Percentiles rank a stretch among this genome's conserved stretches.
Evolutionary conservation across 2,329 filamentous ascomycete genomes (phyloP).

Genomic region (Sphaerulina musiva): DNA sequence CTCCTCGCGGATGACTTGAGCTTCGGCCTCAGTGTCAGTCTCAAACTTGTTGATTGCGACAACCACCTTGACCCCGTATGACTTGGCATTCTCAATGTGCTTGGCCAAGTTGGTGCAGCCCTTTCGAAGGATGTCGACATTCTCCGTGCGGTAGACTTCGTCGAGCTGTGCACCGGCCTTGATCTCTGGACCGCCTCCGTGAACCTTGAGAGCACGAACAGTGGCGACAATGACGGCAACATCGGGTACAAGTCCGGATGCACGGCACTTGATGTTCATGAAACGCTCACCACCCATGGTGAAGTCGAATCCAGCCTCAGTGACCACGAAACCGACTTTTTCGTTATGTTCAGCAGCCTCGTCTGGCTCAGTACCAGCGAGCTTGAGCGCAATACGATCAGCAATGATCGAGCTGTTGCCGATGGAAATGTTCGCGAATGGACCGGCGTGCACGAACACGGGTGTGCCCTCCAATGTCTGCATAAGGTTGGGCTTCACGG

Average conservation of each 20-base stretch:
- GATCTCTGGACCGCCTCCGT: constrained; percentile 93
- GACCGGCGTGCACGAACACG: constrained; percentile 93
- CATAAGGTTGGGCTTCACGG: constrained; percentile 98
- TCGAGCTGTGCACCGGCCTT: constrained; percentile 76
- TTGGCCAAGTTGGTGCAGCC: constrained; percentile 94
- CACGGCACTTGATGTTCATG: constrained; percentile 99
- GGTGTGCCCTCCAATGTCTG: constrained; percentile 95
- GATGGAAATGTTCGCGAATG: constrained; percentile 97
- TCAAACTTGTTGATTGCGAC: constrained; percentile 96
- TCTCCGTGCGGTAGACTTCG: constrained; percentile 86
- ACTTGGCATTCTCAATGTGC: constrained; percentile 84
- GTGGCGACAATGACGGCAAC: constrained; percentile 93
- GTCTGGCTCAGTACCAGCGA: constrained; percentile 86
- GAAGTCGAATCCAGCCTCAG: constrained; percentile 97
- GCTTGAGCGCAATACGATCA: constrained; percentile 91
- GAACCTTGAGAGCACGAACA: constrained; percentile 90
- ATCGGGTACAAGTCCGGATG: constrained; percentile 85
- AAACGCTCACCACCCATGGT: constrained; percentile 99
- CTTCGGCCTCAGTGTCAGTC: constrained; percentile 88
- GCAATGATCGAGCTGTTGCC: constrained; percentile 93
- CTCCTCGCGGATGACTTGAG: constrained; percentile 82
- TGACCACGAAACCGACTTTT: constrained; percentile 88
- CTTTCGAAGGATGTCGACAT: constrained; percentile 79
- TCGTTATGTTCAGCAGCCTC: constrained; percentile 63
- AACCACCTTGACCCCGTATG: constrained; percentile 86